Percentiles rank a stretch among this genome's conserved stretches.
Conservation (phyloP, 202 grass and related monocot species). For the Carex sylvatica region DNA sequence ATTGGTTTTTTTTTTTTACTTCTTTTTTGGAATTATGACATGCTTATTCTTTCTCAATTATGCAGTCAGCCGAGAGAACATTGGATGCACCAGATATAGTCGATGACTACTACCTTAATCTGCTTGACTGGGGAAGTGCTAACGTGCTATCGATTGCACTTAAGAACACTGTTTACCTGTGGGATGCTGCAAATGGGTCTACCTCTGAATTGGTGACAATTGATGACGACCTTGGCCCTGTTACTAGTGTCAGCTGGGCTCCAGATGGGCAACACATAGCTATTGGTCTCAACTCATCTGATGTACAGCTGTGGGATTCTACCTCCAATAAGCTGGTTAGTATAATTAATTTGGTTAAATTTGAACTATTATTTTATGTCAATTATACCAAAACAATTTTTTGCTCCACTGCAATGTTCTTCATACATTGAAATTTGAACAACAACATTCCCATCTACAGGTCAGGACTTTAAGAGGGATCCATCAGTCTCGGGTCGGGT, state of each 20-base stretch:
- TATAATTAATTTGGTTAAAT: background rate
- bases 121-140: conserved; percentile 82
- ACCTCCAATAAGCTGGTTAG: conserved; percentile 60
- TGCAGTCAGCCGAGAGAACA: conserved; percentile 81
- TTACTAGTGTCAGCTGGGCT: conserved; percentile 87
- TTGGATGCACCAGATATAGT: conserved; percentile 76
- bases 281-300: conserved; percentile 73
- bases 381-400: conserved; percentile 19
- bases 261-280: conserved; percentile 71
- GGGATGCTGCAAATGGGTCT: conserved; percentile 62
- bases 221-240: conserved; percentile 66
- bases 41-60: conserved; percentile 22
- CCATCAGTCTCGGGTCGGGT: conserved; percentile 66
- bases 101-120: conserved; percentile 88
- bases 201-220: conserved; percentile 77
- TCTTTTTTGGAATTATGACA: background rate
- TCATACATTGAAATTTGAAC: conserved; percentile 5
- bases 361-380: background rate
- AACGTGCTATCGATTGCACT: conserved; percentile 83
- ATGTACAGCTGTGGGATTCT: conserved; percentile 82
- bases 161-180: conserved; percentile 68
- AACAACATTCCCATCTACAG: conserved; percentile 36
- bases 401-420: background rate
- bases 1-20: background rate
- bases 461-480: conserved; percentile 71